Percentiles rank a stretch among this genome's conserved stretches.
Conservation (phyloP, 169 alveolate genomes). For the Toxoplasma gondii region DNA sequence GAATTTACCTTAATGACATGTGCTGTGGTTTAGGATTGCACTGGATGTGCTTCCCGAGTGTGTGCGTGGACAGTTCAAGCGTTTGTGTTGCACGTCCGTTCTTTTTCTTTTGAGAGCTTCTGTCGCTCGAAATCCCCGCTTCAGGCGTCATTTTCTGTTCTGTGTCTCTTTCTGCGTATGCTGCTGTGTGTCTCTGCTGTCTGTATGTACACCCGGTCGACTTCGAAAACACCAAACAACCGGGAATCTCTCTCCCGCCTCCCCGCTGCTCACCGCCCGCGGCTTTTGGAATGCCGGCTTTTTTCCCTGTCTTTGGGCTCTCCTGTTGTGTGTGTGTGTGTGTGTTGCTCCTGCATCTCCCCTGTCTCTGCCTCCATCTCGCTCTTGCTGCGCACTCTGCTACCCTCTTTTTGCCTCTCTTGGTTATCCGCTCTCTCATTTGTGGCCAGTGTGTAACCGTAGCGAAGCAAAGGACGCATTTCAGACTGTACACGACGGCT, state of each 20-base stretch:
- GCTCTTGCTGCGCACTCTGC: background rate
- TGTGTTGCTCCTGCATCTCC: background rate
- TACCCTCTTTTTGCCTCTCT: background rate
- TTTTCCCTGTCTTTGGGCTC: background rate
- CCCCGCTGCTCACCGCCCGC: background rate
- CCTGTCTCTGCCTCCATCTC: background rate
- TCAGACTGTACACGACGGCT: constrained; percentile 1
- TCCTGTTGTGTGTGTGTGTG: background rate
- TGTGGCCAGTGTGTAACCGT: background rate
- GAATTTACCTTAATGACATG: too few species aligned
- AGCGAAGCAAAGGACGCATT: constrained; percentile 4
- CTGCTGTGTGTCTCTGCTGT: constrained; percentile 15
- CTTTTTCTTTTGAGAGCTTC: too few species aligned
- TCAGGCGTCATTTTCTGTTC: background rate
- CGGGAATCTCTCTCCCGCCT: constrained; percentile 30
- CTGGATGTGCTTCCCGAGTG: too few species aligned
- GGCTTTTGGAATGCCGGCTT: background rate
- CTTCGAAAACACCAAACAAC: constrained; percentile 2
- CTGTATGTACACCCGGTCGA: constrained; percentile 14
- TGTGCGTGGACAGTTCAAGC: too few species aligned
- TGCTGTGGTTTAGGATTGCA: too few species aligned
- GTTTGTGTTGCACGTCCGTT: too few species aligned
- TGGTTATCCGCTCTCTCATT: background rate
- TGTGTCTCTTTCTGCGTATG: constrained; percentile 13
- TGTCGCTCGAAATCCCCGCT: background rate